Evolutionary conservation across 805 yeast genomes (phyloP).

Genomic region (Pichia sporocuriosa): DNA sequence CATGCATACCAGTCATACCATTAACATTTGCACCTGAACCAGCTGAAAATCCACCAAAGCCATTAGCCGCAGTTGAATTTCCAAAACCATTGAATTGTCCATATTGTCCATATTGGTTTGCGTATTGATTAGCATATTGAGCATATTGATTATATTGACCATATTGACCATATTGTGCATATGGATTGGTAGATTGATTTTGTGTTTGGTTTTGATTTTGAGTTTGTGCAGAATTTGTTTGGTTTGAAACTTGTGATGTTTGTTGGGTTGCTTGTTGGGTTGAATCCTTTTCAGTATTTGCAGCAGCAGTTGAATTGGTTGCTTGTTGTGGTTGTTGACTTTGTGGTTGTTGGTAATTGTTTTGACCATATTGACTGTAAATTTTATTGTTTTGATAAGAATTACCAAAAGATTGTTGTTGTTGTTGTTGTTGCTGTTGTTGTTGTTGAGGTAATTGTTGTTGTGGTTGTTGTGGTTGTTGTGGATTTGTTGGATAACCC

Average conservation of each 20-base stretch:
- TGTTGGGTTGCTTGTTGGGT: constrained; percentile 17
- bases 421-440: constrained; percentile 12
- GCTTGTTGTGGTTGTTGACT: constrained; percentile 3
- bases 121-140: constrained; percentile 1
- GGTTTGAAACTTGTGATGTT: constrained; percentile 3
- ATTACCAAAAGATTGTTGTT: constrained; percentile 18
- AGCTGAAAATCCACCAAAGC: constrained; percentile 11
- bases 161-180: constrained; percentile 15
- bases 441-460: constrained; percentile 11
- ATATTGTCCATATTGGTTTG: background rate
- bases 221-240: constrained; percentile 1
- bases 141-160: constrained; percentile 11
- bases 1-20: constrained; percentile 2
- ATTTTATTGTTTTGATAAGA: constrained; percentile 22
- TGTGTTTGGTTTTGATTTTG: constrained; percentile 8
- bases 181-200: constrained; percentile 15
- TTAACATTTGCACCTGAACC: constrained; percentile 13
- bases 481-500: constrained; percentile 17
- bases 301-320: constrained; percentile 9
- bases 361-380: constrained; percentile 24
- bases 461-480: constrained; percentile 18
- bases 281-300: constrained; percentile 14
- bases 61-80: constrained; percentile 11
- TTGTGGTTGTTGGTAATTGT: constrained; percentile 12
- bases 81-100: constrained; percentile 10